phyloP scores from a whole-genome alignment of 805 yeast species.

The Lachancea cidri region DNA sequence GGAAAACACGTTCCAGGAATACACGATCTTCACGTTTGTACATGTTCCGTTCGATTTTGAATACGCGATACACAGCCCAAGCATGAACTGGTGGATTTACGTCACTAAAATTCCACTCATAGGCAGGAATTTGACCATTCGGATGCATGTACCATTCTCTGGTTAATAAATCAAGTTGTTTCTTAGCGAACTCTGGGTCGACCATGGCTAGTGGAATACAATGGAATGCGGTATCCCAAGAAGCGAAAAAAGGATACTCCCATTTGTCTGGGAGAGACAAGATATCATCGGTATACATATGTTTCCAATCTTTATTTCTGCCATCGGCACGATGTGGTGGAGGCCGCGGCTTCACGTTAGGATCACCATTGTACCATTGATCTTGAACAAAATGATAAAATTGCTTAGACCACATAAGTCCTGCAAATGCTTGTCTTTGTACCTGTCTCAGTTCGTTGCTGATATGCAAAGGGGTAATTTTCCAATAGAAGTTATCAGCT shows the following conservation, averaged over 20 bases:
- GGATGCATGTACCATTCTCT: conserved; percentile 98
- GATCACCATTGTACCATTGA: conserved; percentile 87
- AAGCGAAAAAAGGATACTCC: conserved; percentile 95
- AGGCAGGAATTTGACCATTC: conserved; percentile 95
- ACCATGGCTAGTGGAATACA: conserved; percentile 89
- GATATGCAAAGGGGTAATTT: conserved; percentile 78
- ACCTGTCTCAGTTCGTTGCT: conserved; percentile 73
- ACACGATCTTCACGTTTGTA: conserved; percentile 76
- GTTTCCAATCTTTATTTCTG: conserved; percentile 87
- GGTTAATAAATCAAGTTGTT: conserved; percentile 76
- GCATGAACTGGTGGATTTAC: conserved; percentile 98
- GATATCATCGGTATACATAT: conserved; percentile 80
- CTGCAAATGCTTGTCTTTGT: conserved; percentile 93
- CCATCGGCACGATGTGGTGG: conserved; percentile 77
- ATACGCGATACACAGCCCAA: conserved; percentile 86
- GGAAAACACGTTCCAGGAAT: conserved; percentile 88
- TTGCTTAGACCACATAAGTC: conserved; percentile 90
- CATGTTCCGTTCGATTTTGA: conserved; percentile 80
- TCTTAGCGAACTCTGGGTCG: conserved; percentile 88
- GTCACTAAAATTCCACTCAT: conserved; percentile 93
- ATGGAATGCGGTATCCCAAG: conserved; percentile 97
- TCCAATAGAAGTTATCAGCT: conserved; percentile 91
- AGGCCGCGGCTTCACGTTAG: conserved; percentile 67
- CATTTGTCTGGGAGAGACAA: conserved; percentile 90
- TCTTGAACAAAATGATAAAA: conserved; percentile 81